A percentile compares a stretch with the other conserved stretches of the same genome.
These are phyloP conservation scores for Aureobasidium lini DNA, from an alignment of 2,329 filamentous ascomycete genomes.

Conservation along the genomic window DNA sequence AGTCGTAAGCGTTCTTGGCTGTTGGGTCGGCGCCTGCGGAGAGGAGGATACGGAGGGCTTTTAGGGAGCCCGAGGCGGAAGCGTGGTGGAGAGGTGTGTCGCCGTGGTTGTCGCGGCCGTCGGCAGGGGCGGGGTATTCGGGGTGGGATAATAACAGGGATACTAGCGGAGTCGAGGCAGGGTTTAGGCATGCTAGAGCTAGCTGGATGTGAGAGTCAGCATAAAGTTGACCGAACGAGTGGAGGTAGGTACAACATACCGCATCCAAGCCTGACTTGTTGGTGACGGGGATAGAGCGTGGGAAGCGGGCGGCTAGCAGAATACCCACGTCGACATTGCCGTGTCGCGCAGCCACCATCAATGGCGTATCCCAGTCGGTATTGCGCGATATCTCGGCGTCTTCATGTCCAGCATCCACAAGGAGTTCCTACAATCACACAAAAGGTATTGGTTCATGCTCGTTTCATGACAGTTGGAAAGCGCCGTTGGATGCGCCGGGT, in stretches of 20 bases:
- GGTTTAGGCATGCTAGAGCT: conserved; percentile 34
- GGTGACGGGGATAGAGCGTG: conserved; percentile 54
- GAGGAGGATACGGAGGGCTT: conserved; percentile 68
- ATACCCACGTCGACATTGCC: conserved; percentile 69
- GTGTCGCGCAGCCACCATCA: conserved; percentile 66
- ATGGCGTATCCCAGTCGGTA: conserved; percentile 68
- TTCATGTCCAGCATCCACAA: conserved; percentile 71
- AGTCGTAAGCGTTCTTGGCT: conserved; percentile 66
- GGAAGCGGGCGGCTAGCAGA: conserved; percentile 58
- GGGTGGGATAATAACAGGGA: conserved; percentile 32
- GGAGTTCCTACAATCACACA: conserved; percentile 41
- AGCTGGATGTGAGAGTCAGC: conserved; percentile 22
- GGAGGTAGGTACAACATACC: conserved; percentile 34
- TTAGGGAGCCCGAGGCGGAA: conserved; percentile 69
- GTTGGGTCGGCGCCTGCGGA: conserved; percentile 70
- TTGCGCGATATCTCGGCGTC: conserved; percentile 66
- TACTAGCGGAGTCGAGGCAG: conserved; percentile 33
- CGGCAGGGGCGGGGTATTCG: conserved; percentile 26
- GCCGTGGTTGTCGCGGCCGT: conserved; percentile 55
- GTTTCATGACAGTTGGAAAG: background rate
- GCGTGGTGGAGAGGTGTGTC: conserved; percentile 86
- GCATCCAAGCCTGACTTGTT: conserved; percentile 66
- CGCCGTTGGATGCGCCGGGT: background rate
- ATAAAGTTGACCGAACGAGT: background rate
- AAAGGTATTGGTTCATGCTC: background rate